Percentiles rank a stretch among this genome's conserved stretches.
These are phyloP conservation scores for Paecilomyces dactylethromorphus DNA, from an alignment of 2,329 filamentous ascomycete species.

Conservation along the genomic window DNA sequence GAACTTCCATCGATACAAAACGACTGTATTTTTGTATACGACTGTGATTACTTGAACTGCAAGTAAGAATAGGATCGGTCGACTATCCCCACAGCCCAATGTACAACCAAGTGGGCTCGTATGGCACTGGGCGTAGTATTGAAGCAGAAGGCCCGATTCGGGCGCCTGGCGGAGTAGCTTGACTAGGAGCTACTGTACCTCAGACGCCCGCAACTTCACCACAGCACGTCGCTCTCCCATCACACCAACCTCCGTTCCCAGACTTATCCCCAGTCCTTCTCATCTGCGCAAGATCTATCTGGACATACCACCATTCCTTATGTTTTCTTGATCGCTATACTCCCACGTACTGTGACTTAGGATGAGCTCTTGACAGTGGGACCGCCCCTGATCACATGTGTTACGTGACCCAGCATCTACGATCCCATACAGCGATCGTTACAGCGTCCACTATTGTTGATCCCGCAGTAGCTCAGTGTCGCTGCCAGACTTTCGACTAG, in stretches of 20 bases:
- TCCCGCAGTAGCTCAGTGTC: background rate
- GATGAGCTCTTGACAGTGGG: background rate
- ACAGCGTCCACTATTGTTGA: background rate
- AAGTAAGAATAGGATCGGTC: background rate
- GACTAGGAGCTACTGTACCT: background rate
- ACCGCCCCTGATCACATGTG: background rate
- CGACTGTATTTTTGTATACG: too few species aligned
- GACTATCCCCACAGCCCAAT: background rate
- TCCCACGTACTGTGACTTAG: background rate
- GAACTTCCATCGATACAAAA: too few species aligned
- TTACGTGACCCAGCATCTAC: background rate
- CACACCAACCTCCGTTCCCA: background rate
- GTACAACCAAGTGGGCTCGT: background rate
- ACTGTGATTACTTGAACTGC: too few species aligned
- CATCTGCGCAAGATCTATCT: background rate
- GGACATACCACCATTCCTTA: background rate
- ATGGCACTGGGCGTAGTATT: background rate
- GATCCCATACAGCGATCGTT: background rate
- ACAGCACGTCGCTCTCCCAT: background rate
- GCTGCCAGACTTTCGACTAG: background rate
- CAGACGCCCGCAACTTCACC: background rate
- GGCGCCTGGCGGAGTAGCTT: background rate
- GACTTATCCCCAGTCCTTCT: background rate
- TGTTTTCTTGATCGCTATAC: background rate
- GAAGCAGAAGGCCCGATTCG: background rate